Percentiles rank a stretch among this genome's conserved stretches.
Evolutionary conservation across 495 filamentous ascomycete genomes (phyloP).

Genomic region (Delitschia confertaspora): DNA sequence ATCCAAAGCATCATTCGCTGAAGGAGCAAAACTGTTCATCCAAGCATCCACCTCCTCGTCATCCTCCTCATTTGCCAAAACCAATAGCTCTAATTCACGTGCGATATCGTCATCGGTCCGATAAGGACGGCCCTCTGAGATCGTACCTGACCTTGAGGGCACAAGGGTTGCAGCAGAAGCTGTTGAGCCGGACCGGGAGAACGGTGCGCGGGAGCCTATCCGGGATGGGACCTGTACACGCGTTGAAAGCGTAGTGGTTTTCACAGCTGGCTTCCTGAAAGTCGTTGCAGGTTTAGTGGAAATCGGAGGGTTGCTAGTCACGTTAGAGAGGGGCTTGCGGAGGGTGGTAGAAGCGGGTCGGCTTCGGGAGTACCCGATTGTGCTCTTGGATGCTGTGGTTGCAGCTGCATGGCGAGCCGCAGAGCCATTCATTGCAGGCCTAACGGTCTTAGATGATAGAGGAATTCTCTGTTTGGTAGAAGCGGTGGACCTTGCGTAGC

Average conservation of each 20-base stretch:
- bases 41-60: slow-evolving; percentile 17
- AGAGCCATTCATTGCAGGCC: slow-evolving; percentile 42
- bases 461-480: slow-evolving; percentile 37
- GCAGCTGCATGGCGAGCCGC: slow-evolving; percentile 53
- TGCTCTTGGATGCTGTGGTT: slow-evolving; percentile 58
- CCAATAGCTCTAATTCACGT: slow-evolving; percentile 4
- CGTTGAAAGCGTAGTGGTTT: too few species aligned
- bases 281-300: too few species aligned
- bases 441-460: slow-evolving; percentile 36
- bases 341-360: slow-evolving; percentile 50
- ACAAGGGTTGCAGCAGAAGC: slow-evolving; percentile 19
- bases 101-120: slow-evolving; percentile 16
- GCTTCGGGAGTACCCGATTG: slow-evolving; percentile 73
- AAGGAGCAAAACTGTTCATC: slow-evolving; percentile 13
- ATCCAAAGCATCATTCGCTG: slow-evolving; percentile 10
- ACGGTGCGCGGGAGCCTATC: slow-evolving; percentile 2
- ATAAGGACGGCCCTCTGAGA: slow-evolving; percentile 6
- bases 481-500: slow-evolving; percentile 35
- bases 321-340: slow-evolving; percentile 28
- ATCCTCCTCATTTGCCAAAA: slow-evolving; percentile 2
- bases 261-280: too few species aligned
- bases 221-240: slow-evolving; percentile 8
- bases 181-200: slow-evolving; percentile 19
- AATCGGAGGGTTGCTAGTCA: slow-evolving; percentile 5
- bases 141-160: background rate